Base-by-base conservation (phyloP, 306 rosid genomes). In the Hippophae tibetana region DNA sequence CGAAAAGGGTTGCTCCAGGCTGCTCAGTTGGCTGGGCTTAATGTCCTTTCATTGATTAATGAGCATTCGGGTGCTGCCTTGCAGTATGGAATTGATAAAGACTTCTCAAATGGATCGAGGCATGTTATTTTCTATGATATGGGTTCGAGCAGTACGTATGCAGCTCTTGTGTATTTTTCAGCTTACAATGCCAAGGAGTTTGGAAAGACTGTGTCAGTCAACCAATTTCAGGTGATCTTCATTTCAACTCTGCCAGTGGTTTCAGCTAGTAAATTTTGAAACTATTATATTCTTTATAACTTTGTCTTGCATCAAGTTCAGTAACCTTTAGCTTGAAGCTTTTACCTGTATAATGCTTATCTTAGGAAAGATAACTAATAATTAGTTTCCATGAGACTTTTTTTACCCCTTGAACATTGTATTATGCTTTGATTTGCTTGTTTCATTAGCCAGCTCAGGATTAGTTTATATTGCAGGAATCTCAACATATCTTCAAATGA, bases 1-100 rank as follows among this genome's bases (percentile, higher is more conserved):
- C 68, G 99, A 63, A 82, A 69, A 63, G 96, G 90, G 42, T 56
- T 92, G 75, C 77, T 86, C 47, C 82, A 70, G 81, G 93, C 96
- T 0, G 99, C 99, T 1, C 77, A 92, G 68, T 59, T 92, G 51
- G 95, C 90, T 1, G 96, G 99, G 53, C 62, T 92, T 66, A 85
- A 84, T 59, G 95, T 86, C 43, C 89, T 92, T 46, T 82, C 99
- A 23, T 60, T 92, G 83, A 74, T 84, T 45, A 88, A 92, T 60
- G 99, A 88, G 76, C 84, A 92, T 73, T 88, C 96, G 5, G 99
- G 99, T 13, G 99, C 99, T 1, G 99, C 99, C 13, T 69, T 92
- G 71, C 99, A 92, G 74, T 92, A 92, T 67, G 99, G 99, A 48
- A 92, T 92, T 26, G 99, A 88, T 66, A 92, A 92, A 79, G 89